Base-by-base conservation (phyloP, 257 asterid species). In the Eucommia ulmoides region DNA sequence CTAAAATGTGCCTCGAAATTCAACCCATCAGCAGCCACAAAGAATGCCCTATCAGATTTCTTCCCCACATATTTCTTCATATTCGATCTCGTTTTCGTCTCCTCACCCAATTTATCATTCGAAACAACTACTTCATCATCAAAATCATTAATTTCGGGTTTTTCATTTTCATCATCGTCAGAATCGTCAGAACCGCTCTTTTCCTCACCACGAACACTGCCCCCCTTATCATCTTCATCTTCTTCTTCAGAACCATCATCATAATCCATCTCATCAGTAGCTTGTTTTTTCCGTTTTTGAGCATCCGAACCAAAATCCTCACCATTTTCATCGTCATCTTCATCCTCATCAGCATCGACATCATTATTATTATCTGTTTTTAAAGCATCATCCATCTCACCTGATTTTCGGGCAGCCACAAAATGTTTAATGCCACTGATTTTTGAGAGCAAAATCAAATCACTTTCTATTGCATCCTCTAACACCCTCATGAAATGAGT, bases 391-490 rank as follows among this genome's bases (percentile, higher is more conserved):
- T 59, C 81, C 23, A 50, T 65, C 46, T 63, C 91, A 20, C 22
- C 50, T 46, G 73, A 64, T 47, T 58, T 69, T 59, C 29, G 69
- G 21, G 80, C 50, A 46, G 78, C 49, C 61, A 6, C 24, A 61
- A 33, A 51, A 53, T 77, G 54, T 61, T 70, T 64, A 33, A 91
- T 86, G 50, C 88, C 94, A 42, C 58, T 66, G 20, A 83, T 58
- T 70, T 54, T 70, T 14, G 68, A 41, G 59, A 83, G 93, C 42
- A 74, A 59, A 20, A 17, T 26, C 50, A 89, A 21, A 54, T 91
- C 93, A 61, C 62, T 75, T 50, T 83, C 79, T 46, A 91, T 75
- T n/a, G 89, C 88, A 61, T 80, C 84, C 73, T 85, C 96, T 61
- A 91, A 59, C 64, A 58, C 89, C 71, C 73, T 66, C 41, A 74